Percentiles rank a stretch among this genome's conserved stretches.
Conservation (phyloP, 495 filamentous ascomycete genomes). For the Tirmania nivea region DNA sequence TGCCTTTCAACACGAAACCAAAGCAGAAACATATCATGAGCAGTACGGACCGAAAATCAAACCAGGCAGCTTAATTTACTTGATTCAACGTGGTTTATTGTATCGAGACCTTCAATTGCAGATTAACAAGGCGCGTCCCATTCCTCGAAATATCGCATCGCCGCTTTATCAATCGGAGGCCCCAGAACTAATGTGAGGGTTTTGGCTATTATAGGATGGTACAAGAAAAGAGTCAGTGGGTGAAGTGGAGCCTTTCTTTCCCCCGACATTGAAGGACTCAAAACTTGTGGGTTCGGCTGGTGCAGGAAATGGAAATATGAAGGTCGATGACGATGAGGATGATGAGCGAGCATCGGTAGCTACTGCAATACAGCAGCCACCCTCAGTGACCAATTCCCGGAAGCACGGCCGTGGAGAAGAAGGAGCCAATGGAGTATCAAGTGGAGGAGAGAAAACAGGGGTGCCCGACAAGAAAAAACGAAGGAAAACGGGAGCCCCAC, state of each 20-base stretch:
- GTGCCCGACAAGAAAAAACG: constrained; percentile 9
- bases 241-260: constrained; percentile 16
- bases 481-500: constrained; percentile 10
- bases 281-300: constrained; percentile 18
- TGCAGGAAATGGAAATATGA: constrained; percentile 1
- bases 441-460: neutral
- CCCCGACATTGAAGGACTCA: constrained; percentile 3
- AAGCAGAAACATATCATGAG: constrained; percentile 7
- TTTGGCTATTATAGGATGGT: constrained; percentile 16
- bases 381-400: constrained; percentile 14
- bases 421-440: constrained; percentile 13
- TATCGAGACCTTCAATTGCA: constrained; percentile 18
- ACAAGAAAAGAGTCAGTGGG: constrained; percentile 12
- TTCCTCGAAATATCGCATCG: constrained; percentile 7
- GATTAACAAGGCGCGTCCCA: constrained; percentile 18
- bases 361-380: constrained; percentile 5
- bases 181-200: constrained; percentile 12
- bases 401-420: constrained; percentile 17
- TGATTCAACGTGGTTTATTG: constrained; percentile 17
- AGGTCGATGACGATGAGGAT: constrained; percentile 9
- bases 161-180: constrained; percentile 10
- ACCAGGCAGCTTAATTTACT: constrained; percentile 11
- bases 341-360: constrained; percentile 14
- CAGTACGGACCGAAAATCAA: constrained; percentile 7
- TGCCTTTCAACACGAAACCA: constrained; percentile 17